These are phyloP conservation scores for Emericellopsis cladophorae DNA, from an alignment of 2,329 filamentous ascomycete species.

Conservation along the genomic window DNA sequence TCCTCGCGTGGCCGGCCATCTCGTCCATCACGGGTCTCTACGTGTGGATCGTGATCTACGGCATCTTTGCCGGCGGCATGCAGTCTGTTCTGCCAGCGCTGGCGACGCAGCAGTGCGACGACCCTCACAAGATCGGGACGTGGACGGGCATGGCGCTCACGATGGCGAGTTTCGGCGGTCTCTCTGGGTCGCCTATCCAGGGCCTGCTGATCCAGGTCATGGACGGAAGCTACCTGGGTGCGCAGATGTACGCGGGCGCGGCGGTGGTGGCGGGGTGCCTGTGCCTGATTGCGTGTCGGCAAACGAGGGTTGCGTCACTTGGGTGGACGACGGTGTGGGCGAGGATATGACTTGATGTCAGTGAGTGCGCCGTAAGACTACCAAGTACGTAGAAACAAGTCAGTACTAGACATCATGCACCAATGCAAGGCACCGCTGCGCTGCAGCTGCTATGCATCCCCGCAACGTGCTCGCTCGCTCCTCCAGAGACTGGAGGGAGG, in stretches of 20 bases:
- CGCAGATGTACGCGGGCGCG: slow-evolving; percentile 35
- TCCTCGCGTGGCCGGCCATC: slow-evolving; percentile 49
- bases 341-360: neutral
- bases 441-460: no score
- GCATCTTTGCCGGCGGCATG: slow-evolving; percentile 46
- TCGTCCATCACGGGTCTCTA: slow-evolving; percentile 36
- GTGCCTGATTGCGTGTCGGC: neutral
- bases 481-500: no score
- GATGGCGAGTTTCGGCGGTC: slow-evolving; percentile 14
- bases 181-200: slow-evolving; percentile 1
- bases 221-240: slow-evolving; percentile 6
- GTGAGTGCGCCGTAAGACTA: no score
- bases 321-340: neutral
- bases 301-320: slow-evolving; percentile 6
- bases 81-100: slow-evolving; percentile 51
- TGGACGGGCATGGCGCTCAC: slow-evolving; percentile 42
- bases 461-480: no score
- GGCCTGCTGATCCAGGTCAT: slow-evolving; percentile 4
- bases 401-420: no score
- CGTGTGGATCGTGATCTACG: slow-evolving; percentile 49
- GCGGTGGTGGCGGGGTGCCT: slow-evolving; percentile 35
- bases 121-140: slow-evolving; percentile 10
- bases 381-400: no score
- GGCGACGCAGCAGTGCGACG: slow-evolving; percentile 1
- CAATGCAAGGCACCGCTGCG: no score